Percentiles rank a stretch among this genome's conserved stretches.
phyloP scores from a whole-genome alignment of 2,329 filamentous ascomycete species.

The Fusarium sp. region DNA sequence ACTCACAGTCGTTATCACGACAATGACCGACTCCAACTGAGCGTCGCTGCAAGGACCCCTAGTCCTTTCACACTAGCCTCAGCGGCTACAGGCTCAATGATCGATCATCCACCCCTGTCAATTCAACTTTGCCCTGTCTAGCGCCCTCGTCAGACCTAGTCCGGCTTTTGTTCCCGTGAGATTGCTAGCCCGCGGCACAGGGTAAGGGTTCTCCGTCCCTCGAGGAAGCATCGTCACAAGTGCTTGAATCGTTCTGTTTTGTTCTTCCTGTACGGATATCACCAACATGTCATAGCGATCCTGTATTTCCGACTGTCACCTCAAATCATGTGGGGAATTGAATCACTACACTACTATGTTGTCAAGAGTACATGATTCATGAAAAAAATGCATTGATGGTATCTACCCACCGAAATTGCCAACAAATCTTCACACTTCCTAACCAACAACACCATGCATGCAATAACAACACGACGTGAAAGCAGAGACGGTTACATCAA shows the following conservation, averaged over 20 bases:
- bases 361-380: neutral
- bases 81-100: constrained; percentile 19
- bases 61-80: constrained; percentile 11
- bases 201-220: neutral
- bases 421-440: neutral
- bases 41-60: constrained; percentile 15
- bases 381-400: neutral
- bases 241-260: neutral
- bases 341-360: no score
- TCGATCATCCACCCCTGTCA: neutral
- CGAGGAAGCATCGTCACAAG: constrained; percentile 10
- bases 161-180: neutral
- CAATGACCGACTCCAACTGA: constrained; percentile 1
- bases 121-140: neutral
- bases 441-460: neutral
- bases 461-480: neutral
- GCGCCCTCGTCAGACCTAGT: neutral
- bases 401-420: neutral
- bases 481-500: no score
- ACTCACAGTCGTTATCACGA: constrained; percentile 19
- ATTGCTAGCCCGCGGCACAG: neutral
- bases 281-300: neutral
- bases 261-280: neutral
- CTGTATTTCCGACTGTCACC: neutral
- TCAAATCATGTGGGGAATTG: no score